A percentile compares a stretch with the other conserved stretches of the same genome.
phyloP scores from a whole-genome alignment of 257 asterid species.

The Datura wrightii region DNA sequence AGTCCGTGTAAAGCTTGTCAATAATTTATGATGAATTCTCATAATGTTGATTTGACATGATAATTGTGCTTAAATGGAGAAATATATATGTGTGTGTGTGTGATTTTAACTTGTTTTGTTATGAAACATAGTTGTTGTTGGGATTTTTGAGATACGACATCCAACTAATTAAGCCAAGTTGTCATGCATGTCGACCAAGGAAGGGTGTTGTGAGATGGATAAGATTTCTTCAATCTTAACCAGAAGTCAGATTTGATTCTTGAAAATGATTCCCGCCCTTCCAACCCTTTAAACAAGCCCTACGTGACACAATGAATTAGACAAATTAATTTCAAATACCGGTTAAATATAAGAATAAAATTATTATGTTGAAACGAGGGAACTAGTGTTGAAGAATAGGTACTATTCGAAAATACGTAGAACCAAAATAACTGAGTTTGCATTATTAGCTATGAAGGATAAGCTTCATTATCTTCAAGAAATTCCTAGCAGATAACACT shows the following conservation, averaged over 20 bases:
- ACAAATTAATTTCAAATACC: neutral
- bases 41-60: too few relatives aligned
- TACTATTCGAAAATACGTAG: slow-evolving; percentile 12
- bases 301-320: neutral
- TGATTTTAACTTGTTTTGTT: too few relatives aligned
- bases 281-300: too few relatives aligned
- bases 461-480: neutral
- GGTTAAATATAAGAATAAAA: neutral
- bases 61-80: too few relatives aligned
- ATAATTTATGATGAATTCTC: too few relatives aligned
- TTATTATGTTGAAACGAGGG: neutral
- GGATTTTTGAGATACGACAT: too few relatives aligned
- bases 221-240: neutral
- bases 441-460: neutral
- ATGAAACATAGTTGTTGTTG: too few relatives aligned
- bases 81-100: too few relatives aligned
- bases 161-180: neutral
- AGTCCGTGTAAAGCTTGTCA: too few relatives aligned
- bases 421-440: neutral
- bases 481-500: neutral
- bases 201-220: neutral
- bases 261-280: too few relatives aligned
- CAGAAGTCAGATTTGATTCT: too few relatives aligned
- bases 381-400: neutral
- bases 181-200: neutral